phyloP scores from a whole-genome alignment of 164 flowering plant species.

The Brasenia schreberi region DNA sequence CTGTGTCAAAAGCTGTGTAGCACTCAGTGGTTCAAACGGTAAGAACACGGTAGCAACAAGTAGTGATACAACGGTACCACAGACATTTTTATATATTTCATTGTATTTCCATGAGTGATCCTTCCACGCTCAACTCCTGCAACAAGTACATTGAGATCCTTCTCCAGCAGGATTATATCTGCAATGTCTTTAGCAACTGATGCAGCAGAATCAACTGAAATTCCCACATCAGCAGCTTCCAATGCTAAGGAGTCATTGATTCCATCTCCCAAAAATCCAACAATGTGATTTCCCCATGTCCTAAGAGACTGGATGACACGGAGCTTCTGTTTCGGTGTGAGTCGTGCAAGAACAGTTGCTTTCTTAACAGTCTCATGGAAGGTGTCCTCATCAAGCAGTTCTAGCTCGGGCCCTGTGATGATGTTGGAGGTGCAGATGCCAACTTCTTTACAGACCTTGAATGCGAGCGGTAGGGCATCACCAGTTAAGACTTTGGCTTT shows the following conservation, averaged over 20 bases:
- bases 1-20: conserved; percentile 64
- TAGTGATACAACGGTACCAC: conserved; percentile 38
- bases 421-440: conserved; percentile 56
- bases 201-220: conserved; percentile 67
- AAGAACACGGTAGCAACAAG: conserved; percentile 37
- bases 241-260: conserved; percentile 63
- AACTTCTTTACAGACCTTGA: conserved; percentile 59
- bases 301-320: conserved; percentile 63
- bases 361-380: conserved; percentile 54
- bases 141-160: conserved; percentile 63
- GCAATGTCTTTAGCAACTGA: conserved; percentile 62
- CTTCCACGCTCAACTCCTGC: conserved; percentile 63
- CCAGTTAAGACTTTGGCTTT: conserved; percentile 71
- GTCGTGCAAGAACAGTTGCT: conserved; percentile 66
- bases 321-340: conserved; percentile 69
- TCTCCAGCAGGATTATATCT: conserved; percentile 70
- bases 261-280: conserved; percentile 75
- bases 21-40: conserved; percentile 45
- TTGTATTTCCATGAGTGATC: conserved; percentile 56
- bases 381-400: conserved; percentile 32
- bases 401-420: conserved; percentile 68
- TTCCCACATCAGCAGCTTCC: conserved; percentile 68
- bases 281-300: conserved; percentile 40
- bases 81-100: conserved; percentile 63
- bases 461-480: conserved; percentile 54